phyloP scores from a whole-genome alignment of 2,329 filamentous ascomycete genomes.

The Aspergillus sp. region DNA sequence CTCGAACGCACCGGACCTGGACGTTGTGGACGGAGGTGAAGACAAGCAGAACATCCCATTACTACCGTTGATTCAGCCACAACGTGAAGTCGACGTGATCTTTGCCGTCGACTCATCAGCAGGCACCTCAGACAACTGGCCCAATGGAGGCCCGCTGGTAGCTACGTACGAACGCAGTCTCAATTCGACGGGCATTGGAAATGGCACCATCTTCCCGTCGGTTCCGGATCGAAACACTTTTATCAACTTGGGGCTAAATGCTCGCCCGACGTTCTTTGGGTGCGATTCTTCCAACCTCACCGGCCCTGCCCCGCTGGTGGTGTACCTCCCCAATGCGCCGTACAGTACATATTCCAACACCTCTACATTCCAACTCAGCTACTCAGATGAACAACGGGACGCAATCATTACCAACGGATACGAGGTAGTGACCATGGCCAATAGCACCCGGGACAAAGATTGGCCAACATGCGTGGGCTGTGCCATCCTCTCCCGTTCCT shows the following conservation, averaged over 20 bases:
- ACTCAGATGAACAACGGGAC: slow-evolving; percentile 60
- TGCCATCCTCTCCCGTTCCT: slow-evolving; percentile 69
- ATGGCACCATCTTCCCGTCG: slow-evolving; percentile 62
- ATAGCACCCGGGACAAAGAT: slow-evolving; percentile 61
- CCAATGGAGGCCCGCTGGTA: slow-evolving; percentile 66
- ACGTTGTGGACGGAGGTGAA: slow-evolving; percentile 69
- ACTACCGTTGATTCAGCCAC: slow-evolving; percentile 65
- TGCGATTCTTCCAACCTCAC: slow-evolving; percentile 61
- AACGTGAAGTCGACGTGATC: slow-evolving; percentile 67
- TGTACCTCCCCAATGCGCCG: slow-evolving; percentile 82
- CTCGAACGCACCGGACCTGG: slow-evolving; percentile 48
- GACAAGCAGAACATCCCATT: slow-evolving; percentile 73
- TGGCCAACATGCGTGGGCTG: slow-evolving; percentile 86
- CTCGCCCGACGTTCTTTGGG: slow-evolving; percentile 69
- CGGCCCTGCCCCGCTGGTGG: slow-evolving; percentile 55
- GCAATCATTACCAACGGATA: slow-evolving; percentile 80
- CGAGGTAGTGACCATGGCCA: slow-evolving; percentile 72
- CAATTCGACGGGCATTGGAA: slow-evolving; percentile 47
- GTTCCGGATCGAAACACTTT: slow-evolving; percentile 70
- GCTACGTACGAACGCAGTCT: slow-evolving; percentile 64
- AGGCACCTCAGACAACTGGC: slow-evolving; percentile 62
- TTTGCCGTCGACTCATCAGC: slow-evolving; percentile 73
- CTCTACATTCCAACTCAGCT: slow-evolving; percentile 63
- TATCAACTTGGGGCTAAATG: slow-evolving; percentile 67
- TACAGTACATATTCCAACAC: slow-evolving; percentile 71